phyloP scores from a whole-genome alignment of 2,329 filamentous ascomycete species.

The Fusarium camptoceras region DNA sequence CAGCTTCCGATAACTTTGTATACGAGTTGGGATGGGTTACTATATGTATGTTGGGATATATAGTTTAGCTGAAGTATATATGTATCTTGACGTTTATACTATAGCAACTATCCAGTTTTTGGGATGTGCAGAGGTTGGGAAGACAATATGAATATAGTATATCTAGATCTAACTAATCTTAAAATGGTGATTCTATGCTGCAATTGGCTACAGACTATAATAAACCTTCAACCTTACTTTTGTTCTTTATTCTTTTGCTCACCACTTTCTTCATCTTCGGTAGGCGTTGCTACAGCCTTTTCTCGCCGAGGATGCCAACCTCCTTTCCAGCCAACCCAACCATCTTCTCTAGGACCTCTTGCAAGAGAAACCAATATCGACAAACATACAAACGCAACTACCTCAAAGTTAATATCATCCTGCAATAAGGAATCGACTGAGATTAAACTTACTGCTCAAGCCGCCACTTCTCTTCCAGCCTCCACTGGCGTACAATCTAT shows the following conservation, averaged over 20 bases:
- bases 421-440: neutral
- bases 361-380: slow-evolving; percentile 47
- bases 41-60: neutral
- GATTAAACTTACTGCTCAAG: slow-evolving; percentile 45
- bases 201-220: neutral
- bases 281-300: slow-evolving; percentile 3
- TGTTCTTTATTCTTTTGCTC: slow-evolving; percentile 8
- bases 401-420: neutral
- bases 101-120: neutral
- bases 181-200: neutral
- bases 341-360: slow-evolving; percentile 48
- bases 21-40: neutral
- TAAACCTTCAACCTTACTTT: neutral
- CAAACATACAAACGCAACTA: slow-evolving; percentile 44
- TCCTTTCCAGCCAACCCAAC: slow-evolving; percentile 51
- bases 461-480: slow-evolving; percentile 63
- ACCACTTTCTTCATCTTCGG: slow-evolving; percentile 13
- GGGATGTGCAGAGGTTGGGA: neutral
- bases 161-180: neutral
- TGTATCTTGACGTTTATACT: neutral
- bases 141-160: neutral
- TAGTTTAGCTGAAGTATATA: neutral
- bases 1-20: slow-evolving; percentile 11
- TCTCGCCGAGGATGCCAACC: slow-evolving; percentile 44
- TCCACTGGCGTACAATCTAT: slow-evolving; percentile 62